These are phyloP conservation scores for Penicillium canariense DNA, from an alignment of 495 filamentous ascomycete genomes.

Conservation along the genomic window DNA sequence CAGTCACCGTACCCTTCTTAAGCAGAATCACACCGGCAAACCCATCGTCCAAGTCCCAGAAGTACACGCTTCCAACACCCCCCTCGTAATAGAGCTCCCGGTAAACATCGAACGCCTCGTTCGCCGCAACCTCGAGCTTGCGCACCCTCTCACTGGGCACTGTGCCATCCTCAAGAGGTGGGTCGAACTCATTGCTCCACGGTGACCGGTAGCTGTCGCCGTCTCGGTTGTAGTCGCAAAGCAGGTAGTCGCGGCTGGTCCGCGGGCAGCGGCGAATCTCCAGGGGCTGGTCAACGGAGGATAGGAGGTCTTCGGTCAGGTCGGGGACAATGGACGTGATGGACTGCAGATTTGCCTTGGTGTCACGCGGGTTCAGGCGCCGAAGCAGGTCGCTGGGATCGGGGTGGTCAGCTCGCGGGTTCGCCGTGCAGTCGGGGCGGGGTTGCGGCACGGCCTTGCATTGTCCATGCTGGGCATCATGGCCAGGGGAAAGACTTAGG, in stretches of 20 bases:
- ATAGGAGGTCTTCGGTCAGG: constrained; percentile 95
- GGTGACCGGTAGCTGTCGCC: constrained; percentile 95
- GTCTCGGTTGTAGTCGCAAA: constrained; percentile 99
- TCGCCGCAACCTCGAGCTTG: constrained; percentile 88
- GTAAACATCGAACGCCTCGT: constrained; percentile 97
- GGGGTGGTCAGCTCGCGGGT: constrained; percentile 27
- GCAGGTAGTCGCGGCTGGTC: constrained; percentile 90
- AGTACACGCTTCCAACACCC: constrained; percentile 90
- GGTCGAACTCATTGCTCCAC: constrained; percentile 98
- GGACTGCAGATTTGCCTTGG: constrained; percentile 74
- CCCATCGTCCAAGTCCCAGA: constrained; percentile 98
- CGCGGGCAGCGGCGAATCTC: constrained; percentile 79
- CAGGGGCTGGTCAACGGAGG: constrained; percentile 94
- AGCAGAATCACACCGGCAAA: constrained; percentile 94
- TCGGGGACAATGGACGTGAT: constrained; percentile 85
- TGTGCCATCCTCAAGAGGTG: constrained; percentile 73
- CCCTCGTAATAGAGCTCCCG: constrained; percentile 98
- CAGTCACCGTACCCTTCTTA: constrained; percentile 72
- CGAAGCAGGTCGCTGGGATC: constrained; percentile 87
- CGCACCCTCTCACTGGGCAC: constrained; percentile 82
- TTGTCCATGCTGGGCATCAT: constrained; percentile 6
- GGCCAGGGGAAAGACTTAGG: neutral
- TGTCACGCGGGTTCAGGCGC: constrained; percentile 91
- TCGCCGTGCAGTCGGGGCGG: constrained; percentile 25
- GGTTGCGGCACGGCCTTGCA: constrained; percentile 26